Percentiles rank a stretch among this genome's conserved stretches.
These are phyloP conservation scores for Adiantum capillusveneris DNA, from an alignment of 75 land plant genomes.

Conservation along the genomic window DNA sequence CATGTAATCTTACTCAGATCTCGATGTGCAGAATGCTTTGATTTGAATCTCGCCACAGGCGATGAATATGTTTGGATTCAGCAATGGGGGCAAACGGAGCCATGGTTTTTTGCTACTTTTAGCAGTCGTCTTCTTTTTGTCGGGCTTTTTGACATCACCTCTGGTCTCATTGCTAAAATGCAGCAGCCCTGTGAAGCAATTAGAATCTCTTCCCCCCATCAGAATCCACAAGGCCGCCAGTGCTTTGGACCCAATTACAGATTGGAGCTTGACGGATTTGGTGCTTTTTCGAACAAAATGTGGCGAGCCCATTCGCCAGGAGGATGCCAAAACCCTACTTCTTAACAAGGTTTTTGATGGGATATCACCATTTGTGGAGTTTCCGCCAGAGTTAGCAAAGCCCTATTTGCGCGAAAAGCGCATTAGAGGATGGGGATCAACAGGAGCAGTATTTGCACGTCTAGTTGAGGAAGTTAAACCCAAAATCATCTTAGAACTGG, in stretches of 20 bases:
- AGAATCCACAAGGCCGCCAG: too few relatives aligned
- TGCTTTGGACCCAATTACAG: not conserved
- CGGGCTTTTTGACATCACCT: too few relatives aligned
- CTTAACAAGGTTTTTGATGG: conserved; percentile 48
- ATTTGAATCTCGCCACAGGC: too few relatives aligned
- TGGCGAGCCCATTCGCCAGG: conserved; percentile 24
- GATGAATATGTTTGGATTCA: too few relatives aligned
- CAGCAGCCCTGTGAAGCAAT: too few relatives aligned
- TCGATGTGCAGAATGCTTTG: too few relatives aligned
- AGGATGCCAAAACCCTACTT: conserved; percentile 25
- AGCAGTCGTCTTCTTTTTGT: too few relatives aligned
- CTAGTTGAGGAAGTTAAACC: conserved; percentile 58
- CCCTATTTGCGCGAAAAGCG: conserved; percentile 23
- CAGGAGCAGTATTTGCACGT: conserved; percentile 51
- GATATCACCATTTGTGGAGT: conserved; percentile 50
- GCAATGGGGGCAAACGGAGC: too few relatives aligned
- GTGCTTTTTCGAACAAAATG: conserved; percentile 32
- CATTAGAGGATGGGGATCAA: conserved; percentile 84
- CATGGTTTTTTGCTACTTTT: too few relatives aligned
- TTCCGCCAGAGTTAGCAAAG: conserved; percentile 48
- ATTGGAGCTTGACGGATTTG: conserved; percentile 17
- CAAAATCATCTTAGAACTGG: conserved; percentile 60
- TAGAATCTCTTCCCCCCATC: too few relatives aligned
- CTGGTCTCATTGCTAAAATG: too few relatives aligned
- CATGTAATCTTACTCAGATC: too few relatives aligned